Conservation (phyloP, 352 stramenopile species). For the Halophytophthora batemanensis region DNA sequence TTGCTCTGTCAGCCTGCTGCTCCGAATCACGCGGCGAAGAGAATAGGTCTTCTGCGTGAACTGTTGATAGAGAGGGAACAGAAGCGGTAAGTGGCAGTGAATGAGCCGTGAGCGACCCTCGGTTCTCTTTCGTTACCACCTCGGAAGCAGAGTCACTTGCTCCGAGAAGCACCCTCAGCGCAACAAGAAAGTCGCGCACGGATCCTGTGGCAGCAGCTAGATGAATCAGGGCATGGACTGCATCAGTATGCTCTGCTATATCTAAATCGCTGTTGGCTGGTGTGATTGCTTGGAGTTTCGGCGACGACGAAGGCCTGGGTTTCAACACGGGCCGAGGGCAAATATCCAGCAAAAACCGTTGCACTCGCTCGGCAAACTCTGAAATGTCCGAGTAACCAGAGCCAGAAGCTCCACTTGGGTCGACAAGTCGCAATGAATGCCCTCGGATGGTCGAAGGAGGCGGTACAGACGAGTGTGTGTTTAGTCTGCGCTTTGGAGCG, state of each 20-base stretch:
- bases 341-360: conserved; percentile 44
- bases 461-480: conserved; percentile 3
- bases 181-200: conserved; percentile 51
- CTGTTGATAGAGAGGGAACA: conserved; percentile 22
- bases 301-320: conserved; percentile 19
- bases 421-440: background rate
- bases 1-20: conserved; percentile 9
- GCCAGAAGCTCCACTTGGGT: background rate
- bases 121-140: conserved; percentile 19
- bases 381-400: conserved; percentile 8
- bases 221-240: conserved; percentile 50
- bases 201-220: conserved; percentile 52
- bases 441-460: conserved; percentile 4
- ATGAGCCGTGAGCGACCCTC: conserved; percentile 14
- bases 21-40: conserved; percentile 8
- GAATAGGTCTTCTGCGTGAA: conserved; percentile 11
- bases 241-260: conserved; percentile 37
- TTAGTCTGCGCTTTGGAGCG: conserved; percentile 7
- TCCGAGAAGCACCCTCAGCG: conserved; percentile 53
- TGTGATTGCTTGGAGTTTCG: conserved; percentile 29
- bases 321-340: conserved; percentile 19
- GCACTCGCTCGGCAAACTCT: conserved; percentile 34
- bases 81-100: conserved; percentile 25
- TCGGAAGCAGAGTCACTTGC: conserved; percentile 15
- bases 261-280: conserved; percentile 25